Conservation (phyloP, 352 stramenopile genomes). For the Phytophthora fragariaefolia region DNA sequence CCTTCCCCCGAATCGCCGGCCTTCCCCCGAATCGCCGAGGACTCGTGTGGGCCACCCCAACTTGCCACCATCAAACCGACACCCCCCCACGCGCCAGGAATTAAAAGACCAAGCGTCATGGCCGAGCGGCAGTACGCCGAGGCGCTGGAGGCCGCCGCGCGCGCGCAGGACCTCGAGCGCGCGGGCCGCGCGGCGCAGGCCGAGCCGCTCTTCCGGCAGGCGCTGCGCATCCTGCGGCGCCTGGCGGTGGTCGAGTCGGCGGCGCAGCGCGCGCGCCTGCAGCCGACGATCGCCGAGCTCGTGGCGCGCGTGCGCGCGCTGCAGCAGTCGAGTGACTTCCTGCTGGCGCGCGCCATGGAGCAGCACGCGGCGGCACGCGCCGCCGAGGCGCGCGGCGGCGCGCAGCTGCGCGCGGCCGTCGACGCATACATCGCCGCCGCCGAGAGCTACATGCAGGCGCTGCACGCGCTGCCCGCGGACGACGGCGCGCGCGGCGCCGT, state of each 20-base stretch:
- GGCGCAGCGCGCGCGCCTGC: slow-evolving; percentile 65
- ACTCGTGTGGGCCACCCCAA: background rate
- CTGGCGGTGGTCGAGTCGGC: slow-evolving; percentile 79
- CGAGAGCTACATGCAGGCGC: slow-evolving; percentile 75
- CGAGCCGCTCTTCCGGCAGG: slow-evolving; percentile 54
- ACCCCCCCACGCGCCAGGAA: too few species aligned
- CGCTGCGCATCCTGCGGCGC: slow-evolving; percentile 67
- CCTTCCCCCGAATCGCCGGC: slow-evolving; percentile 16
- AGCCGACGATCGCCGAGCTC: slow-evolving; percentile 65
- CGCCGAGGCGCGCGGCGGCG: slow-evolving; percentile 22
- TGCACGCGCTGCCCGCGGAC: slow-evolving; percentile 44
- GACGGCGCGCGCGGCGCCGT: slow-evolving; percentile 45
- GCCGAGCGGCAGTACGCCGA: slow-evolving; percentile 73
- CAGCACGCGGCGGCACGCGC: slow-evolving; percentile 43
- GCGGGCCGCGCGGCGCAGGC: slow-evolving; percentile 37
- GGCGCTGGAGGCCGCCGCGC: slow-evolving; percentile 61
- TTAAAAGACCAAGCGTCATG: too few species aligned
- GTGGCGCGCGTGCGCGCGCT: slow-evolving; percentile 49
- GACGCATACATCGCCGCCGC: slow-evolving; percentile 65
- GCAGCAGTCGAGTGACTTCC: slow-evolving; percentile 44
- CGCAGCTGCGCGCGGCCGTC: slow-evolving; percentile 24
- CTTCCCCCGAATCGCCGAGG: too few species aligned
- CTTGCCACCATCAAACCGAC: background rate
- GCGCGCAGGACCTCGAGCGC: slow-evolving; percentile 47
- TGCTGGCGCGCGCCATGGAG: slow-evolving; percentile 40